Evolutionary conservation across 257 asterid genomes (phyloP).

Genomic region (Gentiana dahurica): DNA sequence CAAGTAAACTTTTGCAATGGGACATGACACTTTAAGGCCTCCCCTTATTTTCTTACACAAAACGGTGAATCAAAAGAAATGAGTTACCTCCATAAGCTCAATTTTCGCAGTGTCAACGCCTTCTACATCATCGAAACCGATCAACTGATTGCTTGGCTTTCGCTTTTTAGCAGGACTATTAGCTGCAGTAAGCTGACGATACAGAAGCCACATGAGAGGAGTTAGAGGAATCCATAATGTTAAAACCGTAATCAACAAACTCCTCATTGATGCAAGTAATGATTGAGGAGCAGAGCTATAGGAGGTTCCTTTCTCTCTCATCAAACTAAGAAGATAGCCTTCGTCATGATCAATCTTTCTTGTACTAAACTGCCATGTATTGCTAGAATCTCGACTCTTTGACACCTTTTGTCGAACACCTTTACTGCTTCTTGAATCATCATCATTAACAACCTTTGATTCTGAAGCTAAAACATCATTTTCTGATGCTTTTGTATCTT

Average conservation of each 20-base stretch:
- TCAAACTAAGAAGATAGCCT: slow-evolving; percentile 69
- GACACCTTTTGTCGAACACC: slow-evolving; percentile 20
- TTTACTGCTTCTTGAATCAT: slow-evolving; percentile 8
- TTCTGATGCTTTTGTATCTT: slow-evolving; percentile 17
- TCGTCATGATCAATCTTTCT: slow-evolving; percentile 93
- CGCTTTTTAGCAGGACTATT: slow-evolving; percentile 75
- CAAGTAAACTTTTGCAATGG: too few species aligned
- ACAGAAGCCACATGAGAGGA: slow-evolving; percentile 85
- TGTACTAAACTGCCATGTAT: slow-evolving; percentile 72
- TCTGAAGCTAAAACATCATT: slow-evolving; percentile 9
- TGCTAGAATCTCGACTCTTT: slow-evolving; percentile 24
- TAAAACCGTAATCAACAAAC: slow-evolving; percentile 58
- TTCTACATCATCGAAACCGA: slow-evolving; percentile 79
- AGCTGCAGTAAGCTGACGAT: slow-evolving; percentile 79
- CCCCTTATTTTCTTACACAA: too few species aligned
- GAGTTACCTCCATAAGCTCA: slow-evolving; percentile 87
- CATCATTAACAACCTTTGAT: slow-evolving; percentile 15
- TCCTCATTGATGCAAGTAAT: slow-evolving; percentile 49
- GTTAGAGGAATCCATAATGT: slow-evolving; percentile 88
- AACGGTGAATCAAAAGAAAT: neutral
- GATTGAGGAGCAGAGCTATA: slow-evolving; percentile 93
- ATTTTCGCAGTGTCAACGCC: slow-evolving; percentile 92
- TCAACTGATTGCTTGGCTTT: slow-evolving; percentile 48
- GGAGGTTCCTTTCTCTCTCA: slow-evolving; percentile 72
- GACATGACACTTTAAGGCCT: too few species aligned